These are phyloP conservation scores for Excoecaria cochinchinensis DNA, from an alignment of 345 rosid species.

Conservation along the genomic window DNA sequence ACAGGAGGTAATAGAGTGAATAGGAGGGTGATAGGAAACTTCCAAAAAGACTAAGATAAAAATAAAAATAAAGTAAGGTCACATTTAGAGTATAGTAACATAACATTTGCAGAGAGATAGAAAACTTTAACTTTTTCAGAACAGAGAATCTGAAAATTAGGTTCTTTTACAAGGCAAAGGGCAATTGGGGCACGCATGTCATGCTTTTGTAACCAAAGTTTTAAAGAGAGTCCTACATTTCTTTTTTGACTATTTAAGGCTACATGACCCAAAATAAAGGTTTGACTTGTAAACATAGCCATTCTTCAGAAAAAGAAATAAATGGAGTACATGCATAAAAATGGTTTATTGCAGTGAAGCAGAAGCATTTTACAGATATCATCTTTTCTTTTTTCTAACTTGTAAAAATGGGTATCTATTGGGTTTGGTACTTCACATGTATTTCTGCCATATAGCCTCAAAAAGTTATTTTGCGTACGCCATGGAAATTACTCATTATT, in stretches of 20 bases:
- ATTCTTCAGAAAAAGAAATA: not conserved
- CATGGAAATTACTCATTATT: not conserved
- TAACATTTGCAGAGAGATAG: not conserved
- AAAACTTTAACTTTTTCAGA: constrained; percentile 9
- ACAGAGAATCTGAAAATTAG: constrained; percentile 22
- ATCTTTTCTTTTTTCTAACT: not conserved
- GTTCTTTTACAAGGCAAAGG: constrained; percentile 21
- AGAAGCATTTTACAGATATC: too few relatives aligned
- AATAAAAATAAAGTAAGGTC: constrained; percentile 23
- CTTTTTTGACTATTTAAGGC: not conserved
- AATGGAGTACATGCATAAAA: not conserved
- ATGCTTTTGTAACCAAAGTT: constrained; percentile 17
- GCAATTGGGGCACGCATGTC: constrained; percentile 30
- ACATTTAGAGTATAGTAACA: not conserved
- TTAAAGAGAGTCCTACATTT: constrained; percentile 3
- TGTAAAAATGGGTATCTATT: not conserved
- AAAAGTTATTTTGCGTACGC: too few relatives aligned
- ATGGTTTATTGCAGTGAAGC: not conserved
- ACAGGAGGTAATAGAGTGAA: not conserved
- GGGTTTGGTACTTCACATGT: not conserved
- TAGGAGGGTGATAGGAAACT: constrained; percentile 34
- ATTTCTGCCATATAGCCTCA: not conserved
- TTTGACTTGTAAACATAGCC: constrained; percentile 44
- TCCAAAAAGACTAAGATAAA: constrained; percentile 34
- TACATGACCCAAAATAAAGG: constrained; percentile 32